Conservation (phyloP, 1,139 yeast genomes). For the Hemisphaericaspora xylanilytica region DNA sequence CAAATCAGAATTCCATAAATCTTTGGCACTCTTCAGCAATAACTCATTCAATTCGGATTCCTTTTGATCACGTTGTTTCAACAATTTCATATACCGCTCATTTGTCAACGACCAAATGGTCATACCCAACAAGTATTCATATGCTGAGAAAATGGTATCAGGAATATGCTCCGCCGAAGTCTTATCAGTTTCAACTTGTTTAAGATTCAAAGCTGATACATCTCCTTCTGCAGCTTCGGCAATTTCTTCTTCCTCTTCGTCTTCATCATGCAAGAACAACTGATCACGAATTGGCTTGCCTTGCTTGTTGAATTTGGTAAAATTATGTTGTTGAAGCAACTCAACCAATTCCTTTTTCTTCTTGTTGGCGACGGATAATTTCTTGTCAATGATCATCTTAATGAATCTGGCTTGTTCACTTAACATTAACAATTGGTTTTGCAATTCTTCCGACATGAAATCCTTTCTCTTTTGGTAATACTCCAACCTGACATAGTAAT, state of each 20-base stretch:
- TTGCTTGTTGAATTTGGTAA: conserved; percentile 71
- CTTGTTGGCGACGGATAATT: conserved; percentile 70
- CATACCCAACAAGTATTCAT: conserved; percentile 82
- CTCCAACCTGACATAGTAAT: conserved; percentile 81
- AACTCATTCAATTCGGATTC: conserved; percentile 70
- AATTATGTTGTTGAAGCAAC: conserved; percentile 60
- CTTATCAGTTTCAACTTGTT: conserved; percentile 27
- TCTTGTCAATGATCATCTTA: conserved; percentile 79
- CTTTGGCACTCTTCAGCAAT: conserved; percentile 74
- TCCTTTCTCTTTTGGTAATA: conserved; percentile 91
- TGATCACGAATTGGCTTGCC: conserved; percentile 49
- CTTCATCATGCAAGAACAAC: conserved; percentile 25
- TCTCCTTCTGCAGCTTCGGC: conserved; percentile 32
- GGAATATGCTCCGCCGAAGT: conserved; percentile 36
- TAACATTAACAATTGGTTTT: conserved; percentile 71
- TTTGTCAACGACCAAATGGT: conserved; percentile 89
- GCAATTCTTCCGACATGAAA: conserved; percentile 63
- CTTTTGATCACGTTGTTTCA: conserved; percentile 68
- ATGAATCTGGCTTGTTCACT: conserved; percentile 88
- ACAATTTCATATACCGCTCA: conserved; percentile 80
- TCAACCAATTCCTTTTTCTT: conserved; percentile 63
- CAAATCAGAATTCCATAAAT: conserved; percentile 81
- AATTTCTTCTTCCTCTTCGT: conserved; percentile 31
- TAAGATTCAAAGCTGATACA: conserved; percentile 29
- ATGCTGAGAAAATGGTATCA: conserved; percentile 51